phyloP scores from a whole-genome alignment of 495 filamentous ascomycete species.

The Aspergillus conjunctus region DNA sequence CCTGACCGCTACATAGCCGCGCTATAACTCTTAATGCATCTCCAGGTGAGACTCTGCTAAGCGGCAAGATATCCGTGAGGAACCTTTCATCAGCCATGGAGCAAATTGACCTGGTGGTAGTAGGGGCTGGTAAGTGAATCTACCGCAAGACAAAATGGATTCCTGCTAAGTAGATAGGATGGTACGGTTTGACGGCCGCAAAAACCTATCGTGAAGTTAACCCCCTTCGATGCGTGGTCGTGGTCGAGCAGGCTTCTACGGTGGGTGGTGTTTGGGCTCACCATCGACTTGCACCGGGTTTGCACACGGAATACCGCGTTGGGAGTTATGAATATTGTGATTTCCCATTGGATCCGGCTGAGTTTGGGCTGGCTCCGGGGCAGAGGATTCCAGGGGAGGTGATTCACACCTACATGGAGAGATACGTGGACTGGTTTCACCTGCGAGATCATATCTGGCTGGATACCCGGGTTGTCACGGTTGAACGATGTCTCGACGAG shows the following conservation, averaged over 20 bases:
- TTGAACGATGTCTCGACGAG: background rate
- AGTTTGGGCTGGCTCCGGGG: constrained; percentile 52
- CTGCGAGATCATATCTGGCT: constrained; percentile 1
- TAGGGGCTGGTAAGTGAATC: constrained; percentile 9
- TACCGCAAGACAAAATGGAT: background rate
- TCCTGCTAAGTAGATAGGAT: background rate
- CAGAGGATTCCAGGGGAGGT: constrained; percentile 61
- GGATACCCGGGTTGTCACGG: constrained; percentile 1
- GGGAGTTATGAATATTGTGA: constrained; percentile 61
- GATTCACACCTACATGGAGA: constrained; percentile 58
- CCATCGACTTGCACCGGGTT: constrained; percentile 55
- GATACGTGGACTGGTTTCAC: constrained; percentile 33
- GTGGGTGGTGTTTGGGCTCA: constrained; percentile 65
- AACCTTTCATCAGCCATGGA: constrained; percentile 1
- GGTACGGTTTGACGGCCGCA: constrained; percentile 9
- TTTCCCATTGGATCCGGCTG: constrained; percentile 55
- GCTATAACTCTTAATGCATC: background rate
- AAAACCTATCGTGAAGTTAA: constrained; percentile 13
- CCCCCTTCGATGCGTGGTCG: constrained; percentile 12
- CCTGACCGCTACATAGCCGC: background rate
- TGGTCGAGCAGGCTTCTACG: constrained; percentile 21
- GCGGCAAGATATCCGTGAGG: background rate
- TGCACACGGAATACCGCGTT: constrained; percentile 52
- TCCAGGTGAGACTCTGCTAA: background rate
- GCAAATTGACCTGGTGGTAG: constrained; percentile 6